Evolutionary conservation across 768 basidiomycete species (phyloP), one percentile per base, ranked within the genome.

Genomic region (Paxillus involutus): DNA sequence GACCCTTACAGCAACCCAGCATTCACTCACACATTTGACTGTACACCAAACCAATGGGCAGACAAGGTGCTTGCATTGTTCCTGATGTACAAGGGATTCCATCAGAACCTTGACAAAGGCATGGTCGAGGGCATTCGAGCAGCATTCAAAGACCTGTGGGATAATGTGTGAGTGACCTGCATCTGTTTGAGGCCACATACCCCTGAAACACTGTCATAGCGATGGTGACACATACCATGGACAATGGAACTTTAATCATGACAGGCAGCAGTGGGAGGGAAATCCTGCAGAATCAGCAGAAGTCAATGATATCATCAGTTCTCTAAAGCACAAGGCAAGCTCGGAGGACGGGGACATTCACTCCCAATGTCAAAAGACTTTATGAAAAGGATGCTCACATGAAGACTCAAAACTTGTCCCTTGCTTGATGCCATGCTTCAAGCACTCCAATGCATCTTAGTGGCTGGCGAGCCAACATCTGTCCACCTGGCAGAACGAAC

Each of bases 321-420:
- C 61, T 3, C 48, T 71, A 45, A 68, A 66, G 33, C 54, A 65
- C 24, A 52, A 59, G 44, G 13, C 58, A 9, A 43, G 58, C 32
- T 35, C 52, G 2, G 62, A 67, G 39, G 66, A 63, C 0, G 60
- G 52, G 8, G 39, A 60, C 64, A 75, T 56, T 71, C 71, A 14
- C 35, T 35, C 5, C 35, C 35, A 12, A 14, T 35, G 35, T 35
- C 35, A 12, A 35, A 35, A 35, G 35, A 35, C 35, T 35, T 35
- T 9, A 35, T 35, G 35, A 12, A 35, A 2, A 35, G 35, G 12
- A 35, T 35, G 35, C 35, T 35, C 35, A 6, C 35, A 4, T 35
- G 35, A 12, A 12, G 11, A 12, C 35, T 35, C 35, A 14, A 35
- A 14, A 12, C 35, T 12, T 35, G 35, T 35, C 35, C 35, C 12